Percentiles rank a stretch among this genome's conserved stretches.
These are phyloP conservation scores for Setaria italica DNA, from an alignment of 202 grass and related monocot species.

Conservation along the genomic window DNA sequence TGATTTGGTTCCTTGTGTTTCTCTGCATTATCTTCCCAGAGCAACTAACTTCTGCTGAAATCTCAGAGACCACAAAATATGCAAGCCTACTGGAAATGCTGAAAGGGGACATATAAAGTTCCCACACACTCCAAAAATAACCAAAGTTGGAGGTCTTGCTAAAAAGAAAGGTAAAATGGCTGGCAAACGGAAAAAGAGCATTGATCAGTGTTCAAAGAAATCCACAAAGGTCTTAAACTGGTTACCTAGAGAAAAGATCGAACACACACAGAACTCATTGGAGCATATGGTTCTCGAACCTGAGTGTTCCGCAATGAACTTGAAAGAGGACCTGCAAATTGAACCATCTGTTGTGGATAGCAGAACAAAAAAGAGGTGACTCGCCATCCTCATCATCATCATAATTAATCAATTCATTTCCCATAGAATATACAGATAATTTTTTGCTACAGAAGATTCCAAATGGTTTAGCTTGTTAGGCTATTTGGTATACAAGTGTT, in stretches of 20 bases:
- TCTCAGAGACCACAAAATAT: constrained; percentile 51
- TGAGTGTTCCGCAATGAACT: neutral
- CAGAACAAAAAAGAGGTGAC: constrained; percentile 12
- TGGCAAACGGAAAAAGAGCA: constrained; percentile 13
- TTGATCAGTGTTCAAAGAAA: constrained; percentile 14
- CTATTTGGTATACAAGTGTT: neutral
- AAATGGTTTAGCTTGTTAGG: neutral
- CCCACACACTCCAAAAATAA: constrained; percentile 41
- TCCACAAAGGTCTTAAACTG: constrained; percentile 17
- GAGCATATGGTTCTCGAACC: constrained; percentile 1
- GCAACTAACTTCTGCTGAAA: constrained; percentile 33
- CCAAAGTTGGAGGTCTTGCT: constrained; percentile 14
- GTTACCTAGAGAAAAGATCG: neutral
- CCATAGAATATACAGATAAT: neutral
- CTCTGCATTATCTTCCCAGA: neutral
- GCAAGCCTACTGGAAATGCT: constrained; percentile 41
- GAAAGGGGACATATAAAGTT: constrained; percentile 55
- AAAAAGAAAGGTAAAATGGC: constrained; percentile 20
- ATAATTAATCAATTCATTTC: neutral
- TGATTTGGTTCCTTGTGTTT: constrained; percentile 16
- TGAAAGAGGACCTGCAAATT: neutral
- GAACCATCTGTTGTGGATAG: neutral
- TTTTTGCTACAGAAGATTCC: neutral
- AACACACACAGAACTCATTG: neutral
- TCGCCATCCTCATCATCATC: neutral